Percentiles rank a stretch among this genome's conserved stretches.
phyloP scores from a whole-genome alignment of 164 flowering plant genomes.

The Aristolochia contorta region DNA sequence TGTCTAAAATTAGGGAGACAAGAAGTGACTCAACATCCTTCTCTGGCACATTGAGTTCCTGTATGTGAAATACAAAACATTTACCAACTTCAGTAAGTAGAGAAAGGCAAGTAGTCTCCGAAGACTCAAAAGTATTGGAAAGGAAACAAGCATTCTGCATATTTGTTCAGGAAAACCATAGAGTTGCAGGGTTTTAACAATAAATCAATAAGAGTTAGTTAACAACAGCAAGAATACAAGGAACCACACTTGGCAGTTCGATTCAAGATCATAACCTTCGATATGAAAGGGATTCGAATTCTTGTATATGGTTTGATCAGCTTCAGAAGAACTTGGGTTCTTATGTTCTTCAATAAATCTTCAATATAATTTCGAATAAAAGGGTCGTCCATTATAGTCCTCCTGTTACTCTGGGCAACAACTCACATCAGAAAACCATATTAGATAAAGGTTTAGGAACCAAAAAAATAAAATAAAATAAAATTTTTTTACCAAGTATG shows the following conservation, averaged over 20 bases:
- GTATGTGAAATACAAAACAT: constrained; percentile 5
- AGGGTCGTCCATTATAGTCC: constrained; percentile 97
- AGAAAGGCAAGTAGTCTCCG: too few species aligned
- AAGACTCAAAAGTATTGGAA: too few species aligned
- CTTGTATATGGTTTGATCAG: constrained; percentile 97
- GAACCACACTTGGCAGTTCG: background rate
- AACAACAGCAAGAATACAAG: background rate
- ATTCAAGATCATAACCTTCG: constrained; percentile 41
- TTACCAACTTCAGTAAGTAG: background rate
- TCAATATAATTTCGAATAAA: constrained; percentile 94
- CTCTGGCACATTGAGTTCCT: constrained; percentile 99
- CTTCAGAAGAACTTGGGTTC: constrained; percentile 97
- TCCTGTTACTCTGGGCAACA: constrained; percentile 71
- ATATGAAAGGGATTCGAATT: constrained; percentile 89
- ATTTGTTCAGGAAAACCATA: too few species aligned
- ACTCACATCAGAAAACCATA: background rate
- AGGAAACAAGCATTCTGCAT: too few species aligned
- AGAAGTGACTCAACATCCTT: constrained; percentile 83
- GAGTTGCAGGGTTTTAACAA: too few species aligned
- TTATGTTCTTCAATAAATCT: constrained; percentile 84
- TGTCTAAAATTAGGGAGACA: constrained; percentile 90
- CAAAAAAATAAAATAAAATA: too few species aligned
- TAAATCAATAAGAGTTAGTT: too few species aligned
- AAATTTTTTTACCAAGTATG: background rate
- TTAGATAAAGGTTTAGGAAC: too few species aligned